Evolutionary conservation across 176 grass and related monocot genomes (phyloP), one percentile per base, ranked within the genome.

Genomic region (Eremochloa ophiuroides): DNA sequence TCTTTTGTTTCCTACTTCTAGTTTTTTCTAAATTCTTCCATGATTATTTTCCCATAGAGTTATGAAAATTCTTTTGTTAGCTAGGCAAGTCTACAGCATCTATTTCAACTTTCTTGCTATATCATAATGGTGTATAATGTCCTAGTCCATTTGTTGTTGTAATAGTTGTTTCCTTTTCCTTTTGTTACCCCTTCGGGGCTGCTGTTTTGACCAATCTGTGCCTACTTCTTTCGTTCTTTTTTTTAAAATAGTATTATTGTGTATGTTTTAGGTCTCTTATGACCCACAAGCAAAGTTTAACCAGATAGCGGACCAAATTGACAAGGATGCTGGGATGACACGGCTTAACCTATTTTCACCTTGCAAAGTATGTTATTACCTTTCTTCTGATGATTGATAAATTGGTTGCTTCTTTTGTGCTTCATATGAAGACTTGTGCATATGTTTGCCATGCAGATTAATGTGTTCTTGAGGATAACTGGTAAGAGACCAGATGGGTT

Each of bases 401-500:
- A 11, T 75, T 41, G 10, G 10, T 61, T 4, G 27, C 53, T 35
- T 76, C 10, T 84, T 58, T 59, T 59, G 7, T 14, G 0, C 50
- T 73, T 46, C 17, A 5, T 41, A 27, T 51, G 58, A 25, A 84
- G 8, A 29, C 8, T 26, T 77, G 28, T 69, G 40, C 44, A 78
- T 31, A 10, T 44, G 9, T 59, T 75, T 83, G 10, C 34, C 5
- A 9, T 86, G 62, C 77, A 99, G 96, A 88, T 99, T 74, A 99
- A 99, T 83, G 82, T 93, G 79, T 99, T 99, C 79, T 87, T 99
- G 82, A 93, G 96, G 87, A 93, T 99, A 84, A 99, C 93, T 2
- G 89, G 82, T 62, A 99, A 99, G 85, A 91, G 93, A 79, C 79
- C 82, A 75, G 93, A 99, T 83, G 91, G 91, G 3, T 99, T 88